Conservation (phyloP, 768 basidiomycete genomes). For the Agrocybe pediades region DNA sequence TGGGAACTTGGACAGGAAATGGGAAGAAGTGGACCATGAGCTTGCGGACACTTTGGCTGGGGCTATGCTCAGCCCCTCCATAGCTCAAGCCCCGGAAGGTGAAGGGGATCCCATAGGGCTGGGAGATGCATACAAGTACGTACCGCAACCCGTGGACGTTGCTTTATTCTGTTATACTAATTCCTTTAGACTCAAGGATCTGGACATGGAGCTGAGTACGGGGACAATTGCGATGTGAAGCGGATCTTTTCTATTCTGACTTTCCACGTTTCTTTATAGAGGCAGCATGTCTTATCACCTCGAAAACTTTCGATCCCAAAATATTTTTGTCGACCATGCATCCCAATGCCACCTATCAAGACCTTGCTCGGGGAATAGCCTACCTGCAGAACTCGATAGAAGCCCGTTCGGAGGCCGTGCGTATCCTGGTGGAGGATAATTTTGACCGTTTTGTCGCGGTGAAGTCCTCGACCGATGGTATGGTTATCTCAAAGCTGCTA, state of each 20-base stretch:
- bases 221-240: not conserved
- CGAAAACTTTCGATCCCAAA: slow-evolving; percentile 96
- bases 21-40: slow-evolving; percentile 92
- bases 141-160: slow-evolving; percentile 8
- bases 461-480: slow-evolving; percentile 95
- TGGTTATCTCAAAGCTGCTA: slow-evolving; percentile 10
- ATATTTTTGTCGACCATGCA: slow-evolving; percentile 89
- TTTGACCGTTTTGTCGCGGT: slow-evolving; percentile 98
- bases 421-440: slow-evolving; percentile 94
- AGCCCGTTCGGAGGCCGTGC: slow-evolving; percentile 89
- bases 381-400: slow-evolving; percentile 82
- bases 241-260: not conserved
- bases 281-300: slow-evolving; percentile 80
- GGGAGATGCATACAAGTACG: slow-evolving; percentile 63
- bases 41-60: slow-evolving; percentile 75
- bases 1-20: slow-evolving; percentile 58
- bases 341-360: slow-evolving; percentile 94
- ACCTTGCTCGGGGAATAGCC: slow-evolving; percentile 76
- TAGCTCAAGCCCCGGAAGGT: slow-evolving; percentile 45
- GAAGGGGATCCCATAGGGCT: slow-evolving; percentile 83
- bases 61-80: slow-evolving; percentile 55
- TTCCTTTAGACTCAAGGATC: slow-evolving; percentile 52
- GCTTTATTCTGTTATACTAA: slow-evolving; percentile 8
- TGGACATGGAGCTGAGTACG: slow-evolving; percentile 80
- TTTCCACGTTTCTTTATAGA: slow-evolving; percentile 41